These are phyloP conservation scores for Paraconiothyrium brasiliense DNA, from an alignment of 2,329 filamentous ascomycete genomes.

Conservation along the genomic window DNA sequence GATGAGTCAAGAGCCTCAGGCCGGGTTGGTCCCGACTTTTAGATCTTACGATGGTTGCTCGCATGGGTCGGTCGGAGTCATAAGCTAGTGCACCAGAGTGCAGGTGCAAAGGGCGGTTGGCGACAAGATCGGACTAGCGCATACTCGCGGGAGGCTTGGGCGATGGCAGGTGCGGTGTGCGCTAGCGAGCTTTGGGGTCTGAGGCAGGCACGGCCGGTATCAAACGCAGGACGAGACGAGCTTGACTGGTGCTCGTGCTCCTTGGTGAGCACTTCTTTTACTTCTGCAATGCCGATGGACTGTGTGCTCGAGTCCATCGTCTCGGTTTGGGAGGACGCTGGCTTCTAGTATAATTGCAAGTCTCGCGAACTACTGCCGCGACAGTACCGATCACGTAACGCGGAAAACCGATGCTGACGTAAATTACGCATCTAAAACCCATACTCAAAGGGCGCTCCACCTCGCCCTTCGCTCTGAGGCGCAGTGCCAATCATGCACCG, in stretches of 20 bases:
- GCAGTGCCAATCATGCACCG: slow-evolving; percentile 4
- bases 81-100: slow-evolving; percentile 1
- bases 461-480: not conserved
- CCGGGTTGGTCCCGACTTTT: slow-evolving; percentile 34
- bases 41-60: slow-evolving; percentile 18
- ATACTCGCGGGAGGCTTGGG: not conserved
- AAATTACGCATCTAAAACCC: not conserved
- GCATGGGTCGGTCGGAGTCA: slow-evolving; percentile 12
- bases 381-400: not conserved
- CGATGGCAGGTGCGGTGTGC: slow-evolving; percentile 4
- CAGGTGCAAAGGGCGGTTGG: slow-evolving; percentile 9
- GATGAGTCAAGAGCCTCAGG: slow-evolving; percentile 44
- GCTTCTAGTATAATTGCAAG: too few relatives aligned
- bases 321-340: too few relatives aligned
- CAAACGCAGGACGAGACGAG: not conserved
- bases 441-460: slow-evolving; percentile 8
- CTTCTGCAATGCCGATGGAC: too few relatives aligned
- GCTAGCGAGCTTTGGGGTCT: not conserved
- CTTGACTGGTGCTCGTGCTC: not conserved
- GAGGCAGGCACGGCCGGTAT: not conserved
- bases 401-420: not conserved
- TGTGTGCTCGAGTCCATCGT: too few relatives aligned
- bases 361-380: not conserved
- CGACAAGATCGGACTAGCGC: not conserved
- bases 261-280: too few relatives aligned